These are phyloP conservation scores for Puya raimondii DNA, from an alignment of 176 grass and related monocot genomes.

Conservation along the genomic window DNA sequence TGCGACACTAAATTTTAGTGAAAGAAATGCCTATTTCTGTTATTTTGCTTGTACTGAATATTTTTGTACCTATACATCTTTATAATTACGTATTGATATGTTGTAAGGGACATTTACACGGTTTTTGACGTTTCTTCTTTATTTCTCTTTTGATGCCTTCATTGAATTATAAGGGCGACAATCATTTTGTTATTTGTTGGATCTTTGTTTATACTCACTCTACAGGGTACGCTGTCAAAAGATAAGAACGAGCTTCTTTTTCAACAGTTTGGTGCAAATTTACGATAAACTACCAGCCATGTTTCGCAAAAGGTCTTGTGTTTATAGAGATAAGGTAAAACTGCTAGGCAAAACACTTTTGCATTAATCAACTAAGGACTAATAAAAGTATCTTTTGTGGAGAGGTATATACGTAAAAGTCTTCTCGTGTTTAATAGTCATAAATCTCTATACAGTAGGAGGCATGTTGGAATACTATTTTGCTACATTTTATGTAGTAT, in stretches of 20 bases:
- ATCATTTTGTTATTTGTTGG: conserved; percentile 11
- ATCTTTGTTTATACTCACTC: conserved; percentile 10
- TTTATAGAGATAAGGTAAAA: conserved; percentile 35
- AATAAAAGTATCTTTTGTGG: neutral
- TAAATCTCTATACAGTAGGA: too few species aligned
- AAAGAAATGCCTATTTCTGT: too few species aligned
- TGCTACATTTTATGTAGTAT: neutral
- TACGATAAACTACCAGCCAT: conserved; percentile 65
- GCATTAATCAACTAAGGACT: neutral
- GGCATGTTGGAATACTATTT: neutral
- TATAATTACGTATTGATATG: too few species aligned
- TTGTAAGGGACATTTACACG: too few species aligned
- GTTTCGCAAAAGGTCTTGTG: conserved; percentile 66
- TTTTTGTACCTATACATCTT: too few species aligned
- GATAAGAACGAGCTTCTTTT: conserved; percentile 92
- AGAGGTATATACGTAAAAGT: too few species aligned
- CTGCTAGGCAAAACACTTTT: neutral
- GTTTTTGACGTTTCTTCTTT: neutral
- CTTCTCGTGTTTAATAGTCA: too few species aligned
- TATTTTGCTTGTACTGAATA: too few species aligned
- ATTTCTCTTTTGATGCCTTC: conserved; percentile 1
- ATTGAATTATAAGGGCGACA: neutral
- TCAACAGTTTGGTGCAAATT: conserved; percentile 73
- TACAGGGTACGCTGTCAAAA: conserved; percentile 69
- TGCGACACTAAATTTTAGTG: too few species aligned